Percentiles rank a stretch among this genome's conserved stretches.
phyloP scores from a whole-genome alignment of 129 eudicot genomes.

The Tanacetum coccineum region DNA sequence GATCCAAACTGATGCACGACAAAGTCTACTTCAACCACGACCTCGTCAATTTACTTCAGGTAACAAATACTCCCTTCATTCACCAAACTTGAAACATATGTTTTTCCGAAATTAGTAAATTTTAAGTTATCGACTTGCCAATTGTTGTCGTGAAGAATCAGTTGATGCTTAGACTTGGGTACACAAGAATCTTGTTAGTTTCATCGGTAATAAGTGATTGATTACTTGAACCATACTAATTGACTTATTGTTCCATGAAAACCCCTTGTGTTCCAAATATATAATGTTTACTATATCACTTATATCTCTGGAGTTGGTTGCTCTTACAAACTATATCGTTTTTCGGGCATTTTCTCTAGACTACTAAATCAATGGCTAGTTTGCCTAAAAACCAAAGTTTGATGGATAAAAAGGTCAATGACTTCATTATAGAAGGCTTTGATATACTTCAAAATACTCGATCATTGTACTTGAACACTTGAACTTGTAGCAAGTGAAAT shows the following conservation, averaged over 20 bases:
- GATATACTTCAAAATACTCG: conserved; percentile 9
- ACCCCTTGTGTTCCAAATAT: background rate
- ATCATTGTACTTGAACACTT: conserved; percentile 10
- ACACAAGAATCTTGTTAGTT: conserved; percentile 3
- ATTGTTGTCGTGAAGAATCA: background rate
- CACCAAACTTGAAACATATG: background rate
- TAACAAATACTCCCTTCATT: conserved; percentile 23
- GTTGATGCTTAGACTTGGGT: conserved; percentile 1
- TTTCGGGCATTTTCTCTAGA: conserved; percentile 1
- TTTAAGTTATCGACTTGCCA: background rate
- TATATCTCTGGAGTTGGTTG: background rate
- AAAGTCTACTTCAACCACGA: conserved; percentile 58
- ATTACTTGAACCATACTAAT: conserved; percentile 15
- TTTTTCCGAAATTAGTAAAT: background rate
- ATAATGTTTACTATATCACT: background rate
- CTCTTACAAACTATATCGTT: background rate
- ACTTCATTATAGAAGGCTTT: background rate
- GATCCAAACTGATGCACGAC: conserved; percentile 53
- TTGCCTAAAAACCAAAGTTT: background rate
- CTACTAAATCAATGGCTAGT: background rate
- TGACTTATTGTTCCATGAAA: conserved; percentile 13
- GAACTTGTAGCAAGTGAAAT: conserved; percentile 12
- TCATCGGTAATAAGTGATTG: conserved; percentile 11
- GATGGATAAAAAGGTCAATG: background rate
- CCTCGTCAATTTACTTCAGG: conserved; percentile 73